Evolutionary conservation across 495 filamentous ascomycete species (phyloP), one percentile per base, ranked within the genome.

Genomic region (Hypoxylon cercidicola): DNA sequence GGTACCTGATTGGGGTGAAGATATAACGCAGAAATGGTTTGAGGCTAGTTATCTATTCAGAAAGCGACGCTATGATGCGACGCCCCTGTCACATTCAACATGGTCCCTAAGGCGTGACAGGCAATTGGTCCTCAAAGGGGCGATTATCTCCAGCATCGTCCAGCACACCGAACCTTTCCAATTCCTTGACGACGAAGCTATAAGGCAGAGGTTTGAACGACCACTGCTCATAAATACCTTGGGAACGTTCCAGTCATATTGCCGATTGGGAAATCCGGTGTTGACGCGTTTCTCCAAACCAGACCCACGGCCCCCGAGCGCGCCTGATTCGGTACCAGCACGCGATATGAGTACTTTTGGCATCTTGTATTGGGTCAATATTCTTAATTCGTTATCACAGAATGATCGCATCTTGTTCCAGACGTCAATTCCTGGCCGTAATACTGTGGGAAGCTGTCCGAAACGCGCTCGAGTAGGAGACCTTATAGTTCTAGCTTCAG

Each of bases 21-120:
- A 55, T 18, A 7, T 55, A 43, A 9, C 51, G 15, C 51, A 43
- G 11, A 39, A 39, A 30, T 55, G 51, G 51, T 55, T 55, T 43
- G 51, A 55, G 3, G 37, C 51, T 5, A 28, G 19, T 5, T 43
- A 55, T 12, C 35, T 55, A 18, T 18, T 55, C 12, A 32, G 51
- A 43, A 55, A 55, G 18, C 35, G 51, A 3, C 37, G n/a, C 3
- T 28, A 55, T 16, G 51, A 55, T 30, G 51, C 37, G 21, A 55
- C 51, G 3, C 51, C 51, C 1, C 25, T 15, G 3, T 43, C 51
- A 30, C 10, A 10, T 11, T 13, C 51, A 16, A 4, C 28, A 43
- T 55, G 51, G 37, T 43, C 37, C n/a, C 15, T 55, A 11, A 21
- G 1, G 12, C 15, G 11, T 32, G 37, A 13, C 1, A 43, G 43